Base-by-base conservation (phyloP, 805 yeast genomes). In the Henningerozyma blattae region DNA sequence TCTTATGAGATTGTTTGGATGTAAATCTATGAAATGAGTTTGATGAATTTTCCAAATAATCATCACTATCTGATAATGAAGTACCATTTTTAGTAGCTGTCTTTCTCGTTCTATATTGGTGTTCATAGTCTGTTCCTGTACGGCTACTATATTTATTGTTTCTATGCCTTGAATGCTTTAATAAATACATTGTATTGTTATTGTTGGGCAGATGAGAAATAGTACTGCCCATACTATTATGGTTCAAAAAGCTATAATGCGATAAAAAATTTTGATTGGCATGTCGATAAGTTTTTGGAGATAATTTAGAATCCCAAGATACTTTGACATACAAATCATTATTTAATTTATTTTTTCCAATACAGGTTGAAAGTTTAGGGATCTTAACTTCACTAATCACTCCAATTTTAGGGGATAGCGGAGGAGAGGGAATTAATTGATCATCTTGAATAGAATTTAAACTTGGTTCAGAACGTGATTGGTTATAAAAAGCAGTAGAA, bases 351-450 rank as follows among this genome's bases (percentile, higher is more conserved):
- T 20, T 20, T 7, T 7, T 20, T 7, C 10, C 9, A 20, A 7
- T 10, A 7, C 7, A 20, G n/a, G 27, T 7, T 5, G n/a, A 12
- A 13, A 24, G n/a, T 12, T 24, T 24, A n/a, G 14, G 6, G 14
- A 12, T 15, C 12, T 20, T 20, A 20, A 20, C 12, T 9, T 20
- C 12, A n/a, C n/a, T 24, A 1, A 24, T 10, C 6, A 12, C 6
- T 6, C 10, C 10, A 12, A 31, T 18, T 29, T 45, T 48, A 22
- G 59, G 59, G 4, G 59, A 54, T 28, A 53, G 37, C 4, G 59
- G 59, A 9, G 59, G 59, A 13, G 59, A 54, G 1, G 54, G 58
- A 7, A 54, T 50, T 20, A 43, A 34, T n/a, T 40, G 43, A 20
- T 47, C 56, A 26, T 47, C 52, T 28, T 40, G 27, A 15, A 42